These are phyloP conservation scores for Globisporangium heterothallicum DNA, from an alignment of 352 stramenopile genomes.

Conservation along the genomic window DNA sequence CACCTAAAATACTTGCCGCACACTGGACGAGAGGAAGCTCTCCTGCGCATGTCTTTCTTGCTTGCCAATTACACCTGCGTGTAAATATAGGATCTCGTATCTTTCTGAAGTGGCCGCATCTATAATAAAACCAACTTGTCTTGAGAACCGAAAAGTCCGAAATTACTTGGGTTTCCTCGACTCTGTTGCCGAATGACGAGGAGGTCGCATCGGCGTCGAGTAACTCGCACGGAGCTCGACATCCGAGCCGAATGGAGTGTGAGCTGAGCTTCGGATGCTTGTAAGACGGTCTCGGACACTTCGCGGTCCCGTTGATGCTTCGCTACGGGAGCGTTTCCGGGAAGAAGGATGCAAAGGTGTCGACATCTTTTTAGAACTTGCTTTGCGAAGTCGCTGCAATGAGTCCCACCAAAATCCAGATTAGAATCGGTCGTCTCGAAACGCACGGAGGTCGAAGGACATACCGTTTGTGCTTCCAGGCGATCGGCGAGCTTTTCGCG, in stretches of 20 bases:
- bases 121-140: constrained; percentile 1
- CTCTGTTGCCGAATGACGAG: constrained; percentile 22
- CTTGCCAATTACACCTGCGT: neutral
- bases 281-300: constrained; percentile 52
- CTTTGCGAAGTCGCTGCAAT: constrained; percentile 20
- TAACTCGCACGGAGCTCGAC: constrained; percentile 74
- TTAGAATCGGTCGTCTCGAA: too few relatives aligned
- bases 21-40: neutral
- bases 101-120: neutral
- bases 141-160: neutral
- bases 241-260: constrained; percentile 52
- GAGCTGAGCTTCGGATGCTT: constrained; percentile 36
- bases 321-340: constrained; percentile 25
- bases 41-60: neutral
- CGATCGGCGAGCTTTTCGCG: constrained; percentile 61
- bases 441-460: neutral
- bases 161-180: constrained; percentile 17
- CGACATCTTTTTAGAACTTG: constrained; percentile 8
- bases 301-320: constrained; percentile 17
- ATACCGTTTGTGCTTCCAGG: constrained; percentile 55
- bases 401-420: neutral
- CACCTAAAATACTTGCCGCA: neutral
- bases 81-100: constrained; percentile 8
- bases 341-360: constrained; percentile 11
- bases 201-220: constrained; percentile 45